These are phyloP conservation scores for Lasiodiplodia sp. DNA, from an alignment of 2,329 filamentous ascomycete species.

Conservation along the genomic window DNA sequence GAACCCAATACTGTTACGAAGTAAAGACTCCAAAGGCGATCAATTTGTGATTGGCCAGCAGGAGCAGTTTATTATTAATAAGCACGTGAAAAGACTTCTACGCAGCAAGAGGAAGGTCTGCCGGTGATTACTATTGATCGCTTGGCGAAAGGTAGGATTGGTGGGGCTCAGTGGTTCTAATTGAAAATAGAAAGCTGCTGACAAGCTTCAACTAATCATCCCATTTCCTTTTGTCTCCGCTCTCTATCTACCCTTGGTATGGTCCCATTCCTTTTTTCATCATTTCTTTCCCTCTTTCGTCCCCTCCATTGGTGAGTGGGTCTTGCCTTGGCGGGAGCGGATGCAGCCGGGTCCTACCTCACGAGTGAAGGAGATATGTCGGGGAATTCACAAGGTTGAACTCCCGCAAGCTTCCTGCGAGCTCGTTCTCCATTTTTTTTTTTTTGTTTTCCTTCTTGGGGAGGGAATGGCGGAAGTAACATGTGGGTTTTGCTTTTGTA, in stretches of 20 bases:
- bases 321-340: neutral
- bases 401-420: neutral
- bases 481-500: neutral
- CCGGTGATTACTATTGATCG: neutral
- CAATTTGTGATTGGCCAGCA: neutral
- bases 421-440: neutral
- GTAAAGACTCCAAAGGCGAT: neutral
- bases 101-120: neutral
- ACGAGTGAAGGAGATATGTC: neutral
- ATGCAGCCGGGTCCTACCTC: neutral
- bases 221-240: neutral
- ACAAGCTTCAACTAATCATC: neutral
- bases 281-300: neutral
- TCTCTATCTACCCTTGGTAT: neutral
- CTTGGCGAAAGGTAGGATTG: neutral
- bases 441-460: neutral
- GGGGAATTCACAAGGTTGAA: neutral
- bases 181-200: neutral
- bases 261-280: neutral
- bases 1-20: neutral
- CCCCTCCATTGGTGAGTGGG: neutral
- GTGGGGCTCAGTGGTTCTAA: neutral
- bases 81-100: neutral
- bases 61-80: neutral
- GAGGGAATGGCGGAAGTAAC: neutral